phyloP scores from a whole-genome alignment of 306 rosid species.

The Gynostemma pentaphyllum region DNA sequence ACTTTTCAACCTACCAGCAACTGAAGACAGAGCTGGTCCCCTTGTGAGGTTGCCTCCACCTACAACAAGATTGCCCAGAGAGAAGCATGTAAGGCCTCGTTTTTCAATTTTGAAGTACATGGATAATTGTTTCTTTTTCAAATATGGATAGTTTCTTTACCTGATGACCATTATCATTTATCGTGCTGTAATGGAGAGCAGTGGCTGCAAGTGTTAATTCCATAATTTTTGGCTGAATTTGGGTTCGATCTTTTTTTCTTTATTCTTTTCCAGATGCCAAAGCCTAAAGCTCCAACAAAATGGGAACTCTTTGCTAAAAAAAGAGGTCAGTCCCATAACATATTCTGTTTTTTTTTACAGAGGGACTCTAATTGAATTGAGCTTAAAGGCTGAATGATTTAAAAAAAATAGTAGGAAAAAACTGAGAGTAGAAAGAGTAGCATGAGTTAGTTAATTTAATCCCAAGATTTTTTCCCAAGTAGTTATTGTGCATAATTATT shows the following conservation, averaged over 20 bases:
- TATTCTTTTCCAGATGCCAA: conserved; percentile 52
- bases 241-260: not conserved
- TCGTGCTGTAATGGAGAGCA: not conserved
- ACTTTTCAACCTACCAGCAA: conserved; percentile 58
- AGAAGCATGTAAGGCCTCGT: conserved; percentile 51
- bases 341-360: not conserved
- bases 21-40: conserved; percentile 70
- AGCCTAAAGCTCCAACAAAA: conserved; percentile 76
- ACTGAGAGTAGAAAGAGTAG: not conserved
- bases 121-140: not conserved
- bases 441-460: not conserved
- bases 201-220: not conserved
- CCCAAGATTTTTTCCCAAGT: not conserved
- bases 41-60: conserved; percentile 68
- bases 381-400: not conserved
- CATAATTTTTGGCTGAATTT: not conserved
- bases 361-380: not conserved
- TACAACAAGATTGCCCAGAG: conserved; percentile 59
- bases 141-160: not conserved
- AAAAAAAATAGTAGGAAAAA: not conserved
- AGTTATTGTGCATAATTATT: not conserved
- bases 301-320: conserved; percentile 81
- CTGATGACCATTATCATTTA: not conserved
- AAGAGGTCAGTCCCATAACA: conserved; percentile 42
- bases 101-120: not conserved